Evolutionary conservation across 2,329 filamentous ascomycete species (phyloP).

Genomic region (Xylaria sp.): DNA sequence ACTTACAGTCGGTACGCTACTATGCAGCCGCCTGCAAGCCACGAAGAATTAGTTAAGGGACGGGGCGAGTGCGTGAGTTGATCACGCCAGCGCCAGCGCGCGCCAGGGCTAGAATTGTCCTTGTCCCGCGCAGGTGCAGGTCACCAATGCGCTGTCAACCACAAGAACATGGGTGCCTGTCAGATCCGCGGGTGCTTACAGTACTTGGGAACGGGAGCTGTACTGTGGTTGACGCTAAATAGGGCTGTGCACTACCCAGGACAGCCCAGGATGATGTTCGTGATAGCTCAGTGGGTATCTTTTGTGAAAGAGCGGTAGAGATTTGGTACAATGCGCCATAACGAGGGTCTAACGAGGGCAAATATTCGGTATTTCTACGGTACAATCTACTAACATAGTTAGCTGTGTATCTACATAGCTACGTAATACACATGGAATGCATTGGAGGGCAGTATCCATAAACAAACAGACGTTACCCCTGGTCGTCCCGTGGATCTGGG

Average conservation of each 20-base stretch:
- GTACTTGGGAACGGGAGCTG: background rate
- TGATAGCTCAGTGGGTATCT: background rate
- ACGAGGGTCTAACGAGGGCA: too few species aligned
- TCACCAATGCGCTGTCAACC: background rate
- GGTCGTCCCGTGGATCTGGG: background rate
- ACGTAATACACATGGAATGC: background rate
- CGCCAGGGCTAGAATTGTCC: conserved; percentile 23
- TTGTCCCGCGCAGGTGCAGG: background rate
- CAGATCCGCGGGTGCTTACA: conserved; percentile 9
- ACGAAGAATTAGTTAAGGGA: conserved; percentile 22
- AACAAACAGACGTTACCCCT: background rate
- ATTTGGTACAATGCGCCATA: background rate
- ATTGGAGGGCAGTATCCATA: background rate
- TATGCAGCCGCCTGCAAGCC: conserved; percentile 31
- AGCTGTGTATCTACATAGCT: background rate
- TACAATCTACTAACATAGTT: too few species aligned
- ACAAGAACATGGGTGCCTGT: conserved; percentile 8
- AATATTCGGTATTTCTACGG: too few species aligned
- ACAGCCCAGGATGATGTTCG: background rate
- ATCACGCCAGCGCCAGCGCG: conserved; percentile 24
- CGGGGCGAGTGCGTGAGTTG: conserved; percentile 1
- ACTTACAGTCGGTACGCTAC: too few species aligned
- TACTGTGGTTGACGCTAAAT: conserved; percentile 1
- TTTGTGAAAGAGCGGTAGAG: background rate
- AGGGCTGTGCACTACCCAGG: background rate